Conservation (phyloP, 352 stramenopile species). For the Phytopythium montanum region DNA sequence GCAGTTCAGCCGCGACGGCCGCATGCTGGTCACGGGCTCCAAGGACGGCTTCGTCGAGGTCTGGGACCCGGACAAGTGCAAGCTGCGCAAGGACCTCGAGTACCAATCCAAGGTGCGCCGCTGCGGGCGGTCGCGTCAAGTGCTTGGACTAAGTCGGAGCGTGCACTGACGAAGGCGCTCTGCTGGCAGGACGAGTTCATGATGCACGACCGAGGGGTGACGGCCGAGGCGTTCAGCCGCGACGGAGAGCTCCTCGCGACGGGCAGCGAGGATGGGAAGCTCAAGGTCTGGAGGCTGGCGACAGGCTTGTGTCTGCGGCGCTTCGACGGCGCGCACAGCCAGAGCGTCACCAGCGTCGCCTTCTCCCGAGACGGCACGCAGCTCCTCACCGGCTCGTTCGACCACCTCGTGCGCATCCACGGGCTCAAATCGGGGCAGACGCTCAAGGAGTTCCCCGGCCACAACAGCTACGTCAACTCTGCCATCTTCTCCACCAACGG, state of each 20-base stretch:
- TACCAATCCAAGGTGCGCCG: constrained; percentile 85
- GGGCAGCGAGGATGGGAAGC: constrained; percentile 76
- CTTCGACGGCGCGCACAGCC: constrained; percentile 80
- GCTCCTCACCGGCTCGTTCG: constrained; percentile 87
- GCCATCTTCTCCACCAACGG: constrained; percentile 76
- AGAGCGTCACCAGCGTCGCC: constrained; percentile 81
- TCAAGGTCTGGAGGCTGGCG: constrained; percentile 93
- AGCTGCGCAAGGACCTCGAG: constrained; percentile 88
- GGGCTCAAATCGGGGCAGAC: constrained; percentile 89
- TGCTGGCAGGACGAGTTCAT: constrained; percentile 83
- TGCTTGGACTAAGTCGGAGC: too few relatives aligned
- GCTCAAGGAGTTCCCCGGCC: constrained; percentile 93
- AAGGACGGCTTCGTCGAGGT: constrained; percentile 95
- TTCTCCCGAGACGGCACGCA: constrained; percentile 91
- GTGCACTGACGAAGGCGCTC: neutral
- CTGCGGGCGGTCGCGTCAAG: too few relatives aligned
- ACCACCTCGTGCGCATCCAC: constrained; percentile 91
- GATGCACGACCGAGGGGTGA: constrained; percentile 88
- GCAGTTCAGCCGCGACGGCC: constrained; percentile 87
- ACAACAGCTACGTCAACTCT: constrained; percentile 91
- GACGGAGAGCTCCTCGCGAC: constrained; percentile 89
- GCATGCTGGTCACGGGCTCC: constrained; percentile 89
- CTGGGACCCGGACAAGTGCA: constrained; percentile 91
- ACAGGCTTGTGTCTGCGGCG: constrained; percentile 89
- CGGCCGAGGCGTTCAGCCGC: constrained; percentile 83